phyloP scores from a whole-genome alignment of 2,329 filamentous ascomycete genomes.

The Aspergillus thermomutatus region DNA sequence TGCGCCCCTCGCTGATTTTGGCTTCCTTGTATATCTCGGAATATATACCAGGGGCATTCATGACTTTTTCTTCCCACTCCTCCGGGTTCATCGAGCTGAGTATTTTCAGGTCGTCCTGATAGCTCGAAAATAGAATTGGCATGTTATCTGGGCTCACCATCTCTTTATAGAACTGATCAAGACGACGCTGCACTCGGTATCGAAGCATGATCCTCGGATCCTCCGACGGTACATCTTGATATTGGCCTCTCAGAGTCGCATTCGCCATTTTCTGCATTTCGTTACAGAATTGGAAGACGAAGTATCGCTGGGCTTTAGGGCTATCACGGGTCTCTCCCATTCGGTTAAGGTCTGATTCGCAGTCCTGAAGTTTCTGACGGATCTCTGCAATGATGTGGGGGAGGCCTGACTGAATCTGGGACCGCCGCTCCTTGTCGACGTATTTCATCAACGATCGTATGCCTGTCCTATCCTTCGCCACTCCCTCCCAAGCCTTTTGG shows the following conservation, averaged over 20 bases:
- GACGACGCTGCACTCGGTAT: background rate
- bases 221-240: constrained; percentile 10
- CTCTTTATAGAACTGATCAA: background rate
- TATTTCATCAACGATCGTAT: constrained; percentile 12
- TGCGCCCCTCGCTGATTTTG: constrained; percentile 5
- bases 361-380: constrained; percentile 3
- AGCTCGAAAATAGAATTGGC: no score
- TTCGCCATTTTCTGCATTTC: constrained; percentile 14
- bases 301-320: constrained; percentile 7
- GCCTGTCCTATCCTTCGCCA: constrained; percentile 6
- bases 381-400: constrained; percentile 14
- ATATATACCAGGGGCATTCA: constrained; percentile 1
- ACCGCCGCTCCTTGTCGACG: constrained; percentile 13
- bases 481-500: background rate
- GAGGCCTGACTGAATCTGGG: constrained; percentile 11
- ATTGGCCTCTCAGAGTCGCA: constrained; percentile 9
- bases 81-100: no score
- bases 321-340: constrained; percentile 6
- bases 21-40: constrained; percentile 9
- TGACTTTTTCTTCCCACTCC: no score
- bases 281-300: constrained; percentile 10
- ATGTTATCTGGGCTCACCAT: background rate
- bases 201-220: constrained; percentile 4
- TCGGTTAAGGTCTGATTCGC: background rate
- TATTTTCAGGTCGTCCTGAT: no score